phyloP scores from a whole-genome alignment of 169 alveolate species.

The Plasmodium fragile region DNA sequence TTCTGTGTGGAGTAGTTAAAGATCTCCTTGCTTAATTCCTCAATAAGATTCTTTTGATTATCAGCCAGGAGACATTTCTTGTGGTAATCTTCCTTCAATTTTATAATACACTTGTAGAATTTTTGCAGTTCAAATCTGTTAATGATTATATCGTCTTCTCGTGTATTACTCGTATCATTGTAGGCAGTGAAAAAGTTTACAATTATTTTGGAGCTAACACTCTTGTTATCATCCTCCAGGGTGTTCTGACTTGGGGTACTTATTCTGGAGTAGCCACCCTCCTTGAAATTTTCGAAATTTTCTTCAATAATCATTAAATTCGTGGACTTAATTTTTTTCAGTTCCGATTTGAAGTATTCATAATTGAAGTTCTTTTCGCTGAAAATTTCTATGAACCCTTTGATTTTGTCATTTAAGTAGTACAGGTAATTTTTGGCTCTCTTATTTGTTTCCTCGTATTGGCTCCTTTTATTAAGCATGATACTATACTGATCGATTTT shows the following conservation, averaged over 20 bases:
- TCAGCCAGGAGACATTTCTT: constrained; percentile 33
- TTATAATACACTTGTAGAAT: constrained; percentile 43
- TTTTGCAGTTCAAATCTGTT: constrained; percentile 23
- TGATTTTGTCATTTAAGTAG: constrained; percentile 66
- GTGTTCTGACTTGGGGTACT: constrained; percentile 11
- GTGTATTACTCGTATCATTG: neutral
- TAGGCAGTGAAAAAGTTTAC: constrained; percentile 33
- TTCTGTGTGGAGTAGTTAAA: constrained; percentile 21
- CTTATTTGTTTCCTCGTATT: constrained; percentile 29
- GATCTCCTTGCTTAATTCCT: constrained; percentile 45
- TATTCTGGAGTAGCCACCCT: neutral
- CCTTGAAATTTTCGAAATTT: constrained; percentile 4
- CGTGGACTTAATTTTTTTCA: constrained; percentile 44
- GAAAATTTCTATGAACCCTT: constrained; percentile 59
- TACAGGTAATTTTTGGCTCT: constrained; percentile 51
- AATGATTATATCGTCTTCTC: constrained; percentile 28
- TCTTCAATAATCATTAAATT: constrained; percentile 70
- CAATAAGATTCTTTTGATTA: constrained; percentile 39
- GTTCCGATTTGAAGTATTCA: constrained; percentile 51
- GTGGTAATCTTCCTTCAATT: constrained; percentile 39
- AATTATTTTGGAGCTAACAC: constrained; percentile 41
- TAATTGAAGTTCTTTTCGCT: constrained; percentile 51
- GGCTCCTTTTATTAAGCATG: constrained; percentile 7
- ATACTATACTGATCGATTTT: constrained; percentile 46
- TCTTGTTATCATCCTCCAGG: constrained; percentile 28